Evolutionary conservation across 2,329 filamentous ascomycete genomes (phyloP).

Genomic region (Graphilbum ipis-grandicollis): DNA sequence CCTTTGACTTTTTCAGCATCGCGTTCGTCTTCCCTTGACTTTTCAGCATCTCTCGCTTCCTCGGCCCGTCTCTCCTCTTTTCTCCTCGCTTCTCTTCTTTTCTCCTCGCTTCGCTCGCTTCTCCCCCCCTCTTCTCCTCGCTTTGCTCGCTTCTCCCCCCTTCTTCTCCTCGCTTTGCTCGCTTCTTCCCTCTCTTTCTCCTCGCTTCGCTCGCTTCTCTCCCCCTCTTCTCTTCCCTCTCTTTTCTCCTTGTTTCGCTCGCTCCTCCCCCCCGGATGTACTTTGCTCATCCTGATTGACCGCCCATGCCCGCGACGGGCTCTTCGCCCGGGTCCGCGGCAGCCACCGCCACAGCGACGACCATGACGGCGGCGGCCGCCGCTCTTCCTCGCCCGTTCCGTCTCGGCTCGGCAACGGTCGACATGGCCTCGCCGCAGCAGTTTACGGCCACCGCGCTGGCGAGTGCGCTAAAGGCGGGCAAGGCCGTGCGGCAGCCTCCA

Average conservation of each 20-base stretch:
- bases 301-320: conserved; percentile 30
- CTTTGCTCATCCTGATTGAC: too few species aligned
- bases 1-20: too few species aligned
- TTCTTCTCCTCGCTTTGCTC: too few species aligned
- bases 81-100: background rate
- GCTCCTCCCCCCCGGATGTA: too few species aligned
- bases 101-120: background rate
- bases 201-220: background rate
- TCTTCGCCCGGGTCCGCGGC: conserved; percentile 32
- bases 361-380: conserved; percentile 8
- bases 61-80: too few species aligned
- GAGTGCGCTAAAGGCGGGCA: background rate
- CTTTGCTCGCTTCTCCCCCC: too few species aligned
- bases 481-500: too few species aligned
- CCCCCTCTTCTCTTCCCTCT: too few species aligned
- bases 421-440: background rate
- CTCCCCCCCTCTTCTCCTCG: too few species aligned
- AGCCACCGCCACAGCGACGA: conserved; percentile 3
- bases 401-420: conserved; percentile 15
- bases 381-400: conserved; percentile 22
- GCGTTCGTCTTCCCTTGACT: too few species aligned
- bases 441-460: background rate
- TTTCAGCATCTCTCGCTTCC: too few species aligned
- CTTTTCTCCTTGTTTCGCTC: too few species aligned
- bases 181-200: background rate